Evolutionary conservation across 2,329 filamentous ascomycete species (phyloP).

Genomic region (Penicillium sp.): DNA sequence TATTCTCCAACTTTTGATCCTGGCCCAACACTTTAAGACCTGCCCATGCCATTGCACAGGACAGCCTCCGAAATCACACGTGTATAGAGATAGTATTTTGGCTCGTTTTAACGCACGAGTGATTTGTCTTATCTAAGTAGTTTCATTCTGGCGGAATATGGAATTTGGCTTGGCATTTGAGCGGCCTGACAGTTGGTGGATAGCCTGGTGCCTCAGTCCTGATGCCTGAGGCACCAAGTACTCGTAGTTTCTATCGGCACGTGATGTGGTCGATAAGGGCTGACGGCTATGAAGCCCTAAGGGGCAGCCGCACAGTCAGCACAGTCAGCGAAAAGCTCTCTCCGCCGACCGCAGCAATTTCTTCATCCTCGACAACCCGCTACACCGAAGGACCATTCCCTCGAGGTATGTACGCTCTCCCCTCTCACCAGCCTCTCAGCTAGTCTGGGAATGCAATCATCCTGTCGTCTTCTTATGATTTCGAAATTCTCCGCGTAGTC

Average conservation of each 20-base stretch:
- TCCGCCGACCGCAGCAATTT: conserved; percentile 25
- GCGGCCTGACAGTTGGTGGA: neutral
- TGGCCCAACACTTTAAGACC: conserved; percentile 4
- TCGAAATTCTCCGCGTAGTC: conserved; percentile 11
- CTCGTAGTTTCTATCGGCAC: conserved; percentile 18
- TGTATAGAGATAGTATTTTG: conserved; percentile 17
- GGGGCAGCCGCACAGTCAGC: conserved; percentile 33
- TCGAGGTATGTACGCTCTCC: conserved; percentile 48
- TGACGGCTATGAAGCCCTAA: conserved; percentile 33
- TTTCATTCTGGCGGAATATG: neutral
- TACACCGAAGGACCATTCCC: conserved; percentile 36
- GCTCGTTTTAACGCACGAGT: neutral
- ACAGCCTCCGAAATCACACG: conserved; percentile 7
- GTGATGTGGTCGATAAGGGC: conserved; percentile 36
- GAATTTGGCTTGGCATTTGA: neutral
- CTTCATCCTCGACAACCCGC: conserved; percentile 27
- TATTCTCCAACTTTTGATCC: conserved; percentile 20
- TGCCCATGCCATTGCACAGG: conserved; percentile 4
- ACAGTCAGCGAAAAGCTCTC: conserved; percentile 36
- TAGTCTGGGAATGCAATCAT: conserved; percentile 52
- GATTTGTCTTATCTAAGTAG: neutral
- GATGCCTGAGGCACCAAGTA: conserved; percentile 21
- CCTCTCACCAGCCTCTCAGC: conserved; percentile 43
- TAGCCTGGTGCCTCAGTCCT: too few species aligned
- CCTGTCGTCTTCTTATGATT: conserved; percentile 25